These are phyloP conservation scores for Pogostemon cablin DNA, from an alignment of 257 asterid species.

Conservation along the genomic window DNA sequence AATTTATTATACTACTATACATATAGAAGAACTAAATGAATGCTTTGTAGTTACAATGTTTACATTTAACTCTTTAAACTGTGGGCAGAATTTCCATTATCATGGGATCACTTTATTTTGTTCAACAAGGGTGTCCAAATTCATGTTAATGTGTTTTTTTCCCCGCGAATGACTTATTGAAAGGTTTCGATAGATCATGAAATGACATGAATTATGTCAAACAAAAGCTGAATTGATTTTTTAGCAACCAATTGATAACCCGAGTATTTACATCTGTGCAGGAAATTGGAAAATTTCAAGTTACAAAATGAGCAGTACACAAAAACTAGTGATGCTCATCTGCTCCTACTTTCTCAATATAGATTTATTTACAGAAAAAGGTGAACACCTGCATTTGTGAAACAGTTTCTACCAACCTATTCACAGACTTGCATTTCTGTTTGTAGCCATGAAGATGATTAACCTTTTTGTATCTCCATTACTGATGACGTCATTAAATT, in stretches of 20 bases:
- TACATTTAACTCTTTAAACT: too few relatives aligned
- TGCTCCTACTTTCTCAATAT: background rate
- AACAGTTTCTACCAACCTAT: background rate
- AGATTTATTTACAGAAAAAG: conserved; percentile 15
- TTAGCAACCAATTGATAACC: background rate
- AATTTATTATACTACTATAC: conserved; percentile 5
- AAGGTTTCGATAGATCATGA: background rate
- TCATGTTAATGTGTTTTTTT: too few relatives aligned
- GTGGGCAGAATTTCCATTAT: too few relatives aligned
- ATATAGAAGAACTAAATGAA: background rate
- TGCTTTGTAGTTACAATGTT: background rate
- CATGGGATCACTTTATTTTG: background rate
- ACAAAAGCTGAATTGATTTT: background rate
- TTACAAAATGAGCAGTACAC: conserved; percentile 16
- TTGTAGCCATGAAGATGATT: conserved; percentile 33
- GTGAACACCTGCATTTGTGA: conserved; percentile 20
- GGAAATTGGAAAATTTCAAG: conserved; percentile 20
- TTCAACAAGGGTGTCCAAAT: background rate
- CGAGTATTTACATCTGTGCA: conserved; percentile 13
- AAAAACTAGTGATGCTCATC: background rate
- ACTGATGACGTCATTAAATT: conserved; percentile 17
- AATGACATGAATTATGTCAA: background rate
- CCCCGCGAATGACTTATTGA: too few relatives aligned
- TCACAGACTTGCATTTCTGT: conserved; percentile 22
- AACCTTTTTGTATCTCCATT: conserved; percentile 22